Base-by-base conservation (phyloP, 192 early-diverging fungal genomes). In the Entrophospora sp. region DNA sequence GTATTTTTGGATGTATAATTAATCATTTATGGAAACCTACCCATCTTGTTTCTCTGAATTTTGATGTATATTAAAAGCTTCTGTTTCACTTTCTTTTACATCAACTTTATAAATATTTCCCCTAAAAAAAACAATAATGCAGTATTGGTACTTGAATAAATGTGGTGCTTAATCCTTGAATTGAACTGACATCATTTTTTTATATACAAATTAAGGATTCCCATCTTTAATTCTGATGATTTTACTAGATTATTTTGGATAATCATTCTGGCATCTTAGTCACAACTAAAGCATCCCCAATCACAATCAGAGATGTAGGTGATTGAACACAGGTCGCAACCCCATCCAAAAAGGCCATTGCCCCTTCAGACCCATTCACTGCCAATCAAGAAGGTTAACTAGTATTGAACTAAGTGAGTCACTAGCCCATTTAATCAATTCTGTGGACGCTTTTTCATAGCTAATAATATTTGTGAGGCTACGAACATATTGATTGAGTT, bases 21-120 rank as follows among this genome's bases (percentile, higher is more conserved):
- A 28, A 55, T 55, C 52, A 55, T 55, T 55, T 55, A 55, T 55
- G 30, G 52, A 55, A 55, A 55, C 52, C 52, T 55, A 55, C 52
- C 52, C 52, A 55, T 30, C 52, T n/a, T 55, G 25, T 55, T 55
- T 28, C 25, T 28, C 28, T 55, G 30, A 55, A 55, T 55, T 55
- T 55, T 55, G 52, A 30, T 55, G 25, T n/a, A 30, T 55, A 55
- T 55, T 55, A 55, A 55, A 30, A 22, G 28, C 2, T 55, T 55
- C n/a, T n/a, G n/a, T n/a, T n/a, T n/a, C n/a, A n/a, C n/a, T n/a
- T n/a, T n/a, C n/a, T n/a, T n/a, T n/a, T n/a, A n/a, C n/a, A n/a
- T n/a, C n/a, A n/a, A n/a, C n/a, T n/a, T n/a, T n/a, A n/a, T n/a
- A n/a, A n/a, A n/a, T n/a, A n/a, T n/a, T n/a, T n/a, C n/a, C n/a